Evolutionary conservation across 1,284 basidiomycete species (phyloP).

Genomic region (Microbotryomycetes sp.): DNA sequence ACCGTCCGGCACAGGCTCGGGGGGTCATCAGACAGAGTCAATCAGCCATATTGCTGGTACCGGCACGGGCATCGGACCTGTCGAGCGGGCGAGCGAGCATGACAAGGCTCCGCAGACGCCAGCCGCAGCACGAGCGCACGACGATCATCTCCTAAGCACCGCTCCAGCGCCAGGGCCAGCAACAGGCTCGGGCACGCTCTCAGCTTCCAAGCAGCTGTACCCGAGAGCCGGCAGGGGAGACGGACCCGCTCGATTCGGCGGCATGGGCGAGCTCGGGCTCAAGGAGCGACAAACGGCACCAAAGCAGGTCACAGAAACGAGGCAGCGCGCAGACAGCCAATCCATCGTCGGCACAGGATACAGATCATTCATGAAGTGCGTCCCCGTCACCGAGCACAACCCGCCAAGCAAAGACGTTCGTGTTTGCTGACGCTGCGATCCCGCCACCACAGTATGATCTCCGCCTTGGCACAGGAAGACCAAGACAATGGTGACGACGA

Average conservation of each 20-base stretch:
- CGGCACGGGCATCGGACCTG: neutral
- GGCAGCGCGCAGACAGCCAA: neutral
- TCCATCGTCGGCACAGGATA: neutral
- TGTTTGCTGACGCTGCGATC: neutral
- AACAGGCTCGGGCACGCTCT: neutral
- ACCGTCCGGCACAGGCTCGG: neutral
- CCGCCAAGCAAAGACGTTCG: neutral
- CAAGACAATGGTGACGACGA: neutral
- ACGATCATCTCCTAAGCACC: too few relatives aligned
- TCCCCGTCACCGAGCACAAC: too few relatives aligned
- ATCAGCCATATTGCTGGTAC: neutral
- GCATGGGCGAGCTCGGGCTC: constrained; percentile 14
- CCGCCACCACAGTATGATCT: constrained; percentile 17
- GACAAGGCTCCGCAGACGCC: neutral
- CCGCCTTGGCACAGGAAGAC: constrained; percentile 23
- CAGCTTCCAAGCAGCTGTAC: neutral
- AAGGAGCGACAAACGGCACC: neutral
- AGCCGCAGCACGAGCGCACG: neutral
- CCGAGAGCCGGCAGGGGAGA: constrained; percentile 9
- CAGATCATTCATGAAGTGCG: constrained; percentile 17
- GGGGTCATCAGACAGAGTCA: neutral
- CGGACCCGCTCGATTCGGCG: constrained; percentile 16
- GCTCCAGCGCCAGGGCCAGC: neutral
- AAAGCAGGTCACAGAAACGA: neutral
- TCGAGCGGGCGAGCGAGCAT: neutral